A percentile compares a stretch with the other conserved stretches of the same genome.
Evolutionary conservation across 139 green algal species (phyloP).

Genomic region (Tetraselmis striata): DNA sequence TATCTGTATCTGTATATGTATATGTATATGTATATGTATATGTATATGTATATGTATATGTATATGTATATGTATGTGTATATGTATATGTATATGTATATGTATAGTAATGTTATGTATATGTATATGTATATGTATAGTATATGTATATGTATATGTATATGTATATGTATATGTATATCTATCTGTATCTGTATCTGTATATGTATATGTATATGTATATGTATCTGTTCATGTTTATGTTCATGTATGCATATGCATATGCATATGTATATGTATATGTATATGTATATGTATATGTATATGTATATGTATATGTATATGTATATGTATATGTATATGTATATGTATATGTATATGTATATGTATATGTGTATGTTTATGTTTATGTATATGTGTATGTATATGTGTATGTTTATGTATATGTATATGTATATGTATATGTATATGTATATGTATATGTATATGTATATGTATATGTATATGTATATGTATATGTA

Average conservation of each 20-base stretch:
- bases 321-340: neutral
- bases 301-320: neutral
- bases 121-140: slow-evolving; percentile 16
- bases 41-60: neutral
- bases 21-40: neutral
- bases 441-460: neutral
- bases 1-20: neutral
- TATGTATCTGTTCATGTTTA: slow-evolving; percentile 5
- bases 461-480: slow-evolving; percentile 6
- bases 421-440: neutral
- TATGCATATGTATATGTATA: slow-evolving; percentile 2
- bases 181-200: neutral
- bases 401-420: neutral
- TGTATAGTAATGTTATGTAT: no score
- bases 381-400: neutral
- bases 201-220: neutral
- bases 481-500: slow-evolving; percentile 9
- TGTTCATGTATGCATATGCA: neutral
- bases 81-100: neutral
- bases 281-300: neutral
- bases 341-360: neutral
- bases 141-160: neutral
- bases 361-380: neutral
- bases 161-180: neutral
- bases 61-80: slow-evolving; percentile 15